Evolutionary conservation across 768 basidiomycete genomes (phyloP).

Genomic region (Tubosaeta sp.): DNA sequence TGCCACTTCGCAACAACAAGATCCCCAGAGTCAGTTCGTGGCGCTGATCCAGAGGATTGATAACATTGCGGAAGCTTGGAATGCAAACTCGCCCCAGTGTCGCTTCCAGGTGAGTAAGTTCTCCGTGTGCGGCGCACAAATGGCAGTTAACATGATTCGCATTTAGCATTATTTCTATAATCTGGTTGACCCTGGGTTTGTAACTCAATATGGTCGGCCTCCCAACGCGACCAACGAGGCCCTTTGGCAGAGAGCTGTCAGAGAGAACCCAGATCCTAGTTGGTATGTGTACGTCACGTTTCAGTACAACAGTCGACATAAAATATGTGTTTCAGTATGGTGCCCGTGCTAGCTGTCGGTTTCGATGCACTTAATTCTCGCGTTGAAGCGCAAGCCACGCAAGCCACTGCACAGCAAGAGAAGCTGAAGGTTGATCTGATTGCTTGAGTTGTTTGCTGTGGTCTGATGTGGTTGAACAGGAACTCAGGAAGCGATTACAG

Average conservation of each 20-base stretch:
- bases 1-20: conserved; percentile 46
- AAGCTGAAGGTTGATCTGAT: conserved; percentile 47
- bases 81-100: conserved; percentile 61
- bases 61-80: conserved; percentile 65
- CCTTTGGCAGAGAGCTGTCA: conserved; percentile 72
- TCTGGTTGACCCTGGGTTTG: conserved; percentile 65
- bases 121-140: not conserved
- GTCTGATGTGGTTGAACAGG: conserved; percentile 33
- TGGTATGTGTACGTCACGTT: conserved; percentile 41
- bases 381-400: conserved; percentile 68
- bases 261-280: conserved; percentile 78
- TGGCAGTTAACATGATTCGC: not conserved
- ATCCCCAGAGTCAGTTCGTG: conserved; percentile 55
- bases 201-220: conserved; percentile 66
- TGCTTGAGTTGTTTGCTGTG: not conserved
- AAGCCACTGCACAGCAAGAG: conserved; percentile 63
- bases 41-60: conserved; percentile 58
- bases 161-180: conserved; percentile 80
- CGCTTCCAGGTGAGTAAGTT: conserved; percentile 63
- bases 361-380: conserved; percentile 79
- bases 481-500: conserved; percentile 62
- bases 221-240: conserved; percentile 65
- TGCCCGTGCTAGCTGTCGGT: conserved; percentile 75
- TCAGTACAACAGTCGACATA: not conserved
- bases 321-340: conserved; percentile 45